phyloP scores from a whole-genome alignment of 306 rosid genomes.

The Vicia villosa region DNA sequence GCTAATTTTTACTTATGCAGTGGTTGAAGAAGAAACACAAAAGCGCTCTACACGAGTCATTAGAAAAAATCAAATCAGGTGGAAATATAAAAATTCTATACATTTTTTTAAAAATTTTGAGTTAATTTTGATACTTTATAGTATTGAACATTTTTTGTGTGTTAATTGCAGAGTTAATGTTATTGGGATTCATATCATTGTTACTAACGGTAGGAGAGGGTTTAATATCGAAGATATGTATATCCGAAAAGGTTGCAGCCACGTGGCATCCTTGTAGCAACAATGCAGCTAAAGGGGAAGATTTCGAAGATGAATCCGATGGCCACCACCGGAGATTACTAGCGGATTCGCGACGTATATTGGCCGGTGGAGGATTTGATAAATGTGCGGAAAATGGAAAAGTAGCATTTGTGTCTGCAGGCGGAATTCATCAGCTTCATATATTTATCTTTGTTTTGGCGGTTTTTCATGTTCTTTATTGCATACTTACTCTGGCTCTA shows the following conservation, averaged over 20 bases:
- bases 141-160: background rate
- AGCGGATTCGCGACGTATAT: slow-evolving; percentile 47
- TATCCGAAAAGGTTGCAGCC: slow-evolving; percentile 52
- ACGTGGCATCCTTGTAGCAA: slow-evolving; percentile 83
- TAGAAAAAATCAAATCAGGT: slow-evolving; percentile 76
- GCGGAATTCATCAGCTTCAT: slow-evolving; percentile 84
- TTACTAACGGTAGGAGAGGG: slow-evolving; percentile 79
- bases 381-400: slow-evolving; percentile 57
- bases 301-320: background rate
- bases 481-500: slow-evolving; percentile 69
- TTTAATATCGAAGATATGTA: slow-evolving; percentile 61
- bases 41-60: slow-evolving; percentile 53
- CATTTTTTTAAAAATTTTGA: background rate
- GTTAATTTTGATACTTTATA: background rate
- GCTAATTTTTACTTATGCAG: slow-evolving; percentile 35
- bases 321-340: slow-evolving; percentile 51
- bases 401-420: slow-evolving; percentile 64
- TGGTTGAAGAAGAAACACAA: slow-evolving; percentile 85
- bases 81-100: background rate
- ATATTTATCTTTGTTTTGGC: slow-evolving; percentile 82
- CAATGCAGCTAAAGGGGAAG: background rate
- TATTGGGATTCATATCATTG: slow-evolving; percentile 84
- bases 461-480: slow-evolving; percentile 66
- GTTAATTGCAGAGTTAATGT: slow-evolving; percentile 68
- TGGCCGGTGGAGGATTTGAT: slow-evolving; percentile 56